Evolutionary conservation across 768 basidiomycete species (phyloP).

Genomic region (Cystobasidium onofrii): DNA sequence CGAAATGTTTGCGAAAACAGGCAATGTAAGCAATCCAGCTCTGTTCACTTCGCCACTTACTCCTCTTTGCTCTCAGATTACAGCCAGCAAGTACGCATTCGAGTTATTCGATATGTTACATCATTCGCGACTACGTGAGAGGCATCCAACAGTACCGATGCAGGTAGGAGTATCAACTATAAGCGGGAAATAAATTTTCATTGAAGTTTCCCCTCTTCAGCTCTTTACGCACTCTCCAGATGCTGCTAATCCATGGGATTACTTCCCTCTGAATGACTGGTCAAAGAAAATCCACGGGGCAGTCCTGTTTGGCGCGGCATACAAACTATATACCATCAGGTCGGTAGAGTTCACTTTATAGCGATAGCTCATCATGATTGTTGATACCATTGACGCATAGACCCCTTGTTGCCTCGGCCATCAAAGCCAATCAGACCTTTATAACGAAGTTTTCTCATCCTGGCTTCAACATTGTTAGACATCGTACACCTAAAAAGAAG

Average conservation of each 20-base stretch:
- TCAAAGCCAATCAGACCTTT: slow-evolving; percentile 11
- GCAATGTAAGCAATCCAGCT: slow-evolving; percentile 7
- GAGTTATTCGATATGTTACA: slow-evolving; percentile 20
- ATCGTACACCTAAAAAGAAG: background rate
- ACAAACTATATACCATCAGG: slow-evolving; percentile 18
- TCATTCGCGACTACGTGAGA: background rate
- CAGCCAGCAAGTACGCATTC: slow-evolving; percentile 16
- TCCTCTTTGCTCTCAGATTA: background rate
- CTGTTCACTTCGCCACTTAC: background rate
- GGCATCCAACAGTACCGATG: background rate
- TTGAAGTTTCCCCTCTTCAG: background rate
- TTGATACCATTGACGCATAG: background rate
- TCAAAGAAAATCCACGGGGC: slow-evolving; percentile 8
- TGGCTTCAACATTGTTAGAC: slow-evolving; percentile 9
- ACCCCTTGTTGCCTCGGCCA: background rate
- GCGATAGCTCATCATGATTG: background rate
- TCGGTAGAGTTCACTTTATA: background rate
- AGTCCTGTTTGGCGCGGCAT: slow-evolving; percentile 15
- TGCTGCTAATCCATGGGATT: slow-evolving; percentile 30
- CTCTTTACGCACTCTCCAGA: slow-evolving; percentile 23
- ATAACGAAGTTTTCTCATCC: slow-evolving; percentile 15
- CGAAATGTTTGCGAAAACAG: background rate
- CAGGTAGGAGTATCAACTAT: background rate
- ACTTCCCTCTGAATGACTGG: slow-evolving; percentile 18
- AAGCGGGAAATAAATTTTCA: background rate